Percentiles rank a stretch among this genome's conserved stretches.
Conservation (phyloP, 2,329 filamentous ascomycete species). For the Trichoderma sp. region DNA sequence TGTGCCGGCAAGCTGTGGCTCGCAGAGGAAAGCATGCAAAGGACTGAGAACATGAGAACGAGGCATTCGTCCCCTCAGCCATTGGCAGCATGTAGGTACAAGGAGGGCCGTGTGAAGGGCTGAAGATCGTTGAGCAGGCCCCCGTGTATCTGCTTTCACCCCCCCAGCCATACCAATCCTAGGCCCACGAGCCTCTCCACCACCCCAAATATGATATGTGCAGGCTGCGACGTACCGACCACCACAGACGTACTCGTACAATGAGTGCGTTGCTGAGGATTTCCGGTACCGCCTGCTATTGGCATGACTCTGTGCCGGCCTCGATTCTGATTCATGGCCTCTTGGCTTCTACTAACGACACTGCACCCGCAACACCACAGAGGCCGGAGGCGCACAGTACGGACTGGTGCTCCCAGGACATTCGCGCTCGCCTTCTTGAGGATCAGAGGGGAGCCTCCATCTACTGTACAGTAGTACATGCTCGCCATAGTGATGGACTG, state of each 20-base stretch:
- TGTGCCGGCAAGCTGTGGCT: background rate
- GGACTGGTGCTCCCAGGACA: background rate
- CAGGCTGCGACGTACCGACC: slow-evolving; percentile 16
- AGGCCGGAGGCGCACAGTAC: slow-evolving; percentile 11
- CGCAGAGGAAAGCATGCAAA: background rate
- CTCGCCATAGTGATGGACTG: background rate
- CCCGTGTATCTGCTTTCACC: slow-evolving; percentile 18
- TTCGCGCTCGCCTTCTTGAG: background rate
- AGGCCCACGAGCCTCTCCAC: slow-evolving; percentile 28
- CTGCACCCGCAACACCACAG: background rate
- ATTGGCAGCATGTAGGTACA: background rate
- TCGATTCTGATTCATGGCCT: slow-evolving; percentile 9
- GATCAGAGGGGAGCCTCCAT: slow-evolving; percentile 24
- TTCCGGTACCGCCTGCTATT: background rate
- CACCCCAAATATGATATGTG: slow-evolving; percentile 10
- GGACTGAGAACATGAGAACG: background rate
- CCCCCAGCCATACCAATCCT: slow-evolving; percentile 6
- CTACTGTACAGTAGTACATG: too few species aligned
- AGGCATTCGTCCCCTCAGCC: background rate
- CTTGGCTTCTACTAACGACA: background rate
- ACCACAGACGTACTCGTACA: background rate
- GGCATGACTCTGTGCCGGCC: background rate
- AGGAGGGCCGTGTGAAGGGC: slow-evolving; percentile 1
- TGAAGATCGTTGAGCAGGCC: slow-evolving; percentile 26
- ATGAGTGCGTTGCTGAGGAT: slow-evolving; percentile 2